Conservation (phyloP, 2,329 filamentous ascomycete genomes). For the Didymella lethalis region DNA sequence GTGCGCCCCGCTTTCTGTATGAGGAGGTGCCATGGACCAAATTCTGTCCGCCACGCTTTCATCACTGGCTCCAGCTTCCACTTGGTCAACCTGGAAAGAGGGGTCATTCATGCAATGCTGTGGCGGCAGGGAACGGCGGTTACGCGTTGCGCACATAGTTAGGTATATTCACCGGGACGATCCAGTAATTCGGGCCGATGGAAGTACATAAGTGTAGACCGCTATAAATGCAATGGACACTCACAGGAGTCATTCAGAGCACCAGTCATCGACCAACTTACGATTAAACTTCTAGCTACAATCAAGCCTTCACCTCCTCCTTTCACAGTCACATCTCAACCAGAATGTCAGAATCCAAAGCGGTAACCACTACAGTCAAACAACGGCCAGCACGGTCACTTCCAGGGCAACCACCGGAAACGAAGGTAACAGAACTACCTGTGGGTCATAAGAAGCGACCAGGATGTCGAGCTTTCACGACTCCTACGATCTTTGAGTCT, state of each 20-base stretch:
- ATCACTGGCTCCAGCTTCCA: not conserved
- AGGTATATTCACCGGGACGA: not conserved
- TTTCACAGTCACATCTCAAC: not conserved
- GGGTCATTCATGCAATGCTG: not conserved
- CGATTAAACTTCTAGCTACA: not conserved
- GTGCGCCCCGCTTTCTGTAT: not conserved
- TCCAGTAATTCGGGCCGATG: not conserved
- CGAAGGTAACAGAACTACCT: not conserved
- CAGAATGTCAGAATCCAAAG: not conserved
- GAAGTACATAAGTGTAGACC: not conserved
- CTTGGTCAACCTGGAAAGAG: not conserved
- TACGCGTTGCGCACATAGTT: not conserved
- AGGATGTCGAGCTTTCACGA: not conserved
- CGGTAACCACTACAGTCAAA: not conserved
- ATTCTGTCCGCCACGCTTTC: not conserved
- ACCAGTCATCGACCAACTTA: not conserved
- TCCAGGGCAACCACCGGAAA: not conserved
- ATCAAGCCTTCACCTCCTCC: not conserved
- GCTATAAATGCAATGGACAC: not conserved
- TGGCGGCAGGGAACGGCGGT: not conserved
- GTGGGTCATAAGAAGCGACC: not conserved
- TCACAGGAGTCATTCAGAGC: not conserved
- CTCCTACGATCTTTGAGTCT: not conserved
- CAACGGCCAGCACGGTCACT: no score
- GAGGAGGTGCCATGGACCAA: not conserved